Percentiles rank a stretch among this genome's conserved stretches.
Conservation (phyloP, 305 asterid species). For the Ilex paraguariensis region DNA sequence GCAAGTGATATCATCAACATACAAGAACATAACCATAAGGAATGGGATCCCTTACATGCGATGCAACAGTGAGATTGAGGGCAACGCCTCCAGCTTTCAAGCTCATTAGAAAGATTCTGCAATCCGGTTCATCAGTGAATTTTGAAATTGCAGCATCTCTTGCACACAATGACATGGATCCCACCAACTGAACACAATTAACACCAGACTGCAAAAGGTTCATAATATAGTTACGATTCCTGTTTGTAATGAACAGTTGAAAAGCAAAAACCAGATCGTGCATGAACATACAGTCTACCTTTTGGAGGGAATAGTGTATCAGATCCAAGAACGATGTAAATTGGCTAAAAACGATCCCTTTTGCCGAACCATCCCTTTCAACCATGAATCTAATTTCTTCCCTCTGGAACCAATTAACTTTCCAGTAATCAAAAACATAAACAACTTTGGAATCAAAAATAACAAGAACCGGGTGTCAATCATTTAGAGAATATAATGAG, state of each 20-base stretch:
- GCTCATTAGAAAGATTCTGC: constrained; percentile 93
- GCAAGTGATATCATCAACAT: background rate
- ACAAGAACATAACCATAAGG: background rate
- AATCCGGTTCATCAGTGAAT: constrained; percentile 68
- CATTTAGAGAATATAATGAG: too few relatives aligned
- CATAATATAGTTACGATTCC: background rate
- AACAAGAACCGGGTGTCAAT: too few relatives aligned
- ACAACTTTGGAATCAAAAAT: constrained; percentile 5
- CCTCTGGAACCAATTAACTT: constrained; percentile 43
- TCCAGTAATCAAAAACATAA: constrained; percentile 3
- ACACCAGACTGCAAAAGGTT: constrained; percentile 65
- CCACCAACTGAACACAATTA: constrained; percentile 69
- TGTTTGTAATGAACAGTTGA: constrained; percentile 1
- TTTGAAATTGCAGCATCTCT: constrained; percentile 78
- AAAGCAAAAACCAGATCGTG: constrained; percentile 4
- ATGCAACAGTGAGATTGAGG: constrained; percentile 90
- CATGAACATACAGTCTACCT: constrained; percentile 34
- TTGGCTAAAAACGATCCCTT: constrained; percentile 93
- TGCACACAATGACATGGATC: constrained; percentile 79
- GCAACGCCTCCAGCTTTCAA: constrained; percentile 97
- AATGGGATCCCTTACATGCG: constrained; percentile 49
- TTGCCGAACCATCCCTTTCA: constrained; percentile 96
- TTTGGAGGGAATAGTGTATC: constrained; percentile 70
- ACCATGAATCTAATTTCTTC: constrained; percentile 91
- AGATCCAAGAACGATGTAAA: constrained; percentile 94